Evolutionary conservation across 257 asterid species (phyloP).

Genomic region (Rehmannia glutinosa): DNA sequence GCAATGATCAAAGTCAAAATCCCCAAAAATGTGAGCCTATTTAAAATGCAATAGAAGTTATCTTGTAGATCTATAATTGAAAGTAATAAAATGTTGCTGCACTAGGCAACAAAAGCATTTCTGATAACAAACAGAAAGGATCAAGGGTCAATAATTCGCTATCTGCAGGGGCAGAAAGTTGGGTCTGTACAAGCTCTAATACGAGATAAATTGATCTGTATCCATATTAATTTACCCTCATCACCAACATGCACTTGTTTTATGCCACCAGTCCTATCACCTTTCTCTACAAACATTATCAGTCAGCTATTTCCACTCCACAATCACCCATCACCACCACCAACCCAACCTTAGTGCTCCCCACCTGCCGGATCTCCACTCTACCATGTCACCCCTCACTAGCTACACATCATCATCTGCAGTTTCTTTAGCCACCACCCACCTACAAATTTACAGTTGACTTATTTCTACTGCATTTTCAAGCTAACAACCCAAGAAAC

Average conservation of each 20-base stretch:
- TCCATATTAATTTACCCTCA: not conserved
- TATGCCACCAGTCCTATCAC: not conserved
- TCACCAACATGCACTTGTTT: not conserved
- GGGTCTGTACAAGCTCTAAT: not conserved
- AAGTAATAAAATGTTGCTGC: not conserved
- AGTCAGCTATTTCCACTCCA: not conserved
- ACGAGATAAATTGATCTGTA: not conserved
- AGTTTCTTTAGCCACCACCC: slow-evolving; percentile 5
- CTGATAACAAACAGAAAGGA: not conserved
- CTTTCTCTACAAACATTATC: not conserved
- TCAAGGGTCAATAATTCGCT: not conserved
- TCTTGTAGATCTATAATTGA: not conserved
- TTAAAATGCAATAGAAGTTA: not conserved
- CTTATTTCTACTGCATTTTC: slow-evolving; percentile 3
- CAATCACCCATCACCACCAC: not conserved
- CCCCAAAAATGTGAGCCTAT: not conserved
- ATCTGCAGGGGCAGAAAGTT: not conserved
- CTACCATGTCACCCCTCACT: not conserved
- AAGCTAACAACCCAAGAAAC: not conserved
- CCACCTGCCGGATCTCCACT: not conserved
- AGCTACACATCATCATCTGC: not conserved
- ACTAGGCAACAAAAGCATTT: not conserved
- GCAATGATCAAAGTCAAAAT: not conserved
- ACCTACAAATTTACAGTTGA: not conserved
- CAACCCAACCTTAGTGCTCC: not conserved